Percentiles rank a stretch among this genome's conserved stretches.
phyloP scores from a whole-genome alignment of 257 asterid genomes.

The Vinca minor region DNA sequence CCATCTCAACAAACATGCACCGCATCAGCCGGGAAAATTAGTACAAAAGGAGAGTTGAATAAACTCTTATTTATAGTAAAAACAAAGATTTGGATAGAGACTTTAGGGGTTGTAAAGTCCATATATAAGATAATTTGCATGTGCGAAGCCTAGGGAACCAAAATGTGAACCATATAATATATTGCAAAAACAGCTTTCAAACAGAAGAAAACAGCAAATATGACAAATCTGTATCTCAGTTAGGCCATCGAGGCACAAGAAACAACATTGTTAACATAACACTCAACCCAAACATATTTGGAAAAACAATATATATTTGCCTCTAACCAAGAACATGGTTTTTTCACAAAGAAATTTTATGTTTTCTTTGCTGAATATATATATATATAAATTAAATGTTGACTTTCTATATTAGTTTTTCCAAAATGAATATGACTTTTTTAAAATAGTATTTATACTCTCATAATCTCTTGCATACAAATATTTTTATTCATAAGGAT shows the following conservation, averaged over 20 bases:
- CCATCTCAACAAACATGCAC: not conserved
- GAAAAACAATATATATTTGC: conserved; percentile 11
- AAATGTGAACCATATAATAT: conserved; percentile 19
- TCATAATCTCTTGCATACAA: too few relatives aligned
- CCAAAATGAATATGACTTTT: too few relatives aligned
- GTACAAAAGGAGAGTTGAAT: too few relatives aligned
- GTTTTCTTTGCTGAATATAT: not conserved
- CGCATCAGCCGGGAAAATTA: not conserved
- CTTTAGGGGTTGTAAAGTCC: not conserved
- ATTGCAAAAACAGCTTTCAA: conserved; percentile 20
- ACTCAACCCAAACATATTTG: conserved; percentile 33
- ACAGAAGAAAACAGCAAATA: conserved; percentile 11
- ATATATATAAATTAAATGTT: too few relatives aligned
- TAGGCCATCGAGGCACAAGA: conserved; percentile 28
- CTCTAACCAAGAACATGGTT: conserved; percentile 32
- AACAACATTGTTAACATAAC: conserved; percentile 13
- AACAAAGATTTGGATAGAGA: not conserved
- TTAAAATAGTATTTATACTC: too few relatives aligned
- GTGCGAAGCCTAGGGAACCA: conserved; percentile 42
- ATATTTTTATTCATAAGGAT: too few relatives aligned
- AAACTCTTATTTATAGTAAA: too few relatives aligned
- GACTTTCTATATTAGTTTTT: too few relatives aligned
- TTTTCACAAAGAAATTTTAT: conserved; percentile 19
- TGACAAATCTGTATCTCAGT: conserved; percentile 35
- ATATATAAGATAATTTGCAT: conserved; percentile 22